These are phyloP conservation scores for Nitzschia sp. DNA, from an alignment of 108 stramenopile species.

Conservation along the genomic window DNA sequence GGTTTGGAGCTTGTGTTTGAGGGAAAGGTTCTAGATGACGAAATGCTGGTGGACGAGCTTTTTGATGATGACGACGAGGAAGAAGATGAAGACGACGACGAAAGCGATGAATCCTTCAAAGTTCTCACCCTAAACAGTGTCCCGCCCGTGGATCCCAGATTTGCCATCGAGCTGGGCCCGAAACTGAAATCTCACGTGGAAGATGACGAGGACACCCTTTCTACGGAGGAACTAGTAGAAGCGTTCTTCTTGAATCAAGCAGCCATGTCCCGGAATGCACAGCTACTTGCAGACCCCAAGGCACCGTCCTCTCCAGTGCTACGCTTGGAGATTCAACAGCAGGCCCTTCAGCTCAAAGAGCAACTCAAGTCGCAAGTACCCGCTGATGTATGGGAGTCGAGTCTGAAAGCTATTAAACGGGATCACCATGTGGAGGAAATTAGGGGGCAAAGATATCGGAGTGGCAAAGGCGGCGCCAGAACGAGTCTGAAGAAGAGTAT, in stretches of 20 bases:
- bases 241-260: conserved; percentile 75
- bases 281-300: conserved; percentile 26
- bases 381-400: conserved; percentile 26
- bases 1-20: conserved; percentile 43
- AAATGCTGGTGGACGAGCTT: conserved; percentile 63
- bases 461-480: conserved; percentile 53
- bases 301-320: conserved; percentile 17
- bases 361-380: conserved; percentile 44
- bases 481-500: conserved; percentile 53
- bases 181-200: conserved; percentile 32
- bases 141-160: conserved; percentile 79
- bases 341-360: conserved; percentile 40
- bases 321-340: conserved; percentile 43
- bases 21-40: conserved; percentile 55
- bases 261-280: conserved; percentile 39
- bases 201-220: conserved; percentile 30
- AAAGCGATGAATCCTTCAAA: conserved; percentile 37
- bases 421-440: conserved; percentile 21
- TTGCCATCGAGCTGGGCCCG: conserved; percentile 52
- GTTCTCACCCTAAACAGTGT: conserved; percentile 63
- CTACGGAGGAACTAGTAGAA: conserved; percentile 64
- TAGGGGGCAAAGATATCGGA: conserved; percentile 40
- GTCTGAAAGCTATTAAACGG: conserved; percentile 8
- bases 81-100: conserved; percentile 58
- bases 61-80: conserved; percentile 70